Evolutionary conservation across 495 filamentous ascomycete genomes (phyloP), one percentile per base, ranked within the genome.

Genomic region (Penicillium chermesinum): DNA sequence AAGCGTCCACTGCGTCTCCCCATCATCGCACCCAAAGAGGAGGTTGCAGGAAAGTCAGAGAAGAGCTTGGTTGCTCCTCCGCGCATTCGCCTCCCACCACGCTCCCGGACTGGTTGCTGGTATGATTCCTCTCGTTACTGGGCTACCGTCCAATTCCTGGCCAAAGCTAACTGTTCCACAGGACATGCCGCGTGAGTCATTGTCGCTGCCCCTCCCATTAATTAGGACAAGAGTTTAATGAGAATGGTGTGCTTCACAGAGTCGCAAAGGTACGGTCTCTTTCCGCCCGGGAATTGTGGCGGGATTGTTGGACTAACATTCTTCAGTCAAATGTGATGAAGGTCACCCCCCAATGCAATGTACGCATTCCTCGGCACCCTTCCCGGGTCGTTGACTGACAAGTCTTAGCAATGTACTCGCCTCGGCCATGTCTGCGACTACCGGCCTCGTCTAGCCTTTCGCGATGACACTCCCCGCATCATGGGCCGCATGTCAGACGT

Each of bases 371-470:
- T 54, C 49, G 41, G 40, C 39, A 34, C 38, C 41, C 41, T 21
- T 37, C 32, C 17, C 36, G 33, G 38, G 17, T 14, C 5, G 15
- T 14, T 55, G 42, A 59, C 46, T 44, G 22, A 39, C 2, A 5
- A 53, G 42, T 37, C 22, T 19, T 48, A 78, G 77, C 77, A 80
- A 72, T 82, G 78, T 58, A 64, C 70, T 27, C 69, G 78, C 38
- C 65, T 82, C 10, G 73, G 76, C 16, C 77, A 82, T 60, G 59
- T 63, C 25, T 81, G 78, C 51, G 78, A 82, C 51, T 82, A 82
- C 47, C 76, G 70, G 44, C 77, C 78, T 7, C 69, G 77, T 18
- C 57, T 81, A 10, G 68, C 73, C 17, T 82, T 80, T 53, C 70
- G 72, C 46, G 76, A 82, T 57, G 78, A 81, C 44, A 81, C 78